These are phyloP conservation scores for Paraphaeosphaeria minitans DNA, from an alignment of 2,329 filamentous ascomycete genomes.

Conservation along the genomic window DNA sequence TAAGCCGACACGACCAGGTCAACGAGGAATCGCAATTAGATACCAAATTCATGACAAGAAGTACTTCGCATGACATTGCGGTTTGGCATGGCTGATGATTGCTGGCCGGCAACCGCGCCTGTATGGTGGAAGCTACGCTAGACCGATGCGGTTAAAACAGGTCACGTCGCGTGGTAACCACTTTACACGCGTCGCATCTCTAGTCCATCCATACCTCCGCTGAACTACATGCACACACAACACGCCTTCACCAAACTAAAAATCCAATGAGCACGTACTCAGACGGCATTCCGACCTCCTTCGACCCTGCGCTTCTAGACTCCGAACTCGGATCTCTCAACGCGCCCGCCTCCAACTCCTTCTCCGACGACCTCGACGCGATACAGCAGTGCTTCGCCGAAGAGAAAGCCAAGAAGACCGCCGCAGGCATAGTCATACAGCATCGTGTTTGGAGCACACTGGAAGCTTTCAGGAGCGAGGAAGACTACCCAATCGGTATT, in stretches of 20 bases:
- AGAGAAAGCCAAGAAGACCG: conserved; percentile 49
- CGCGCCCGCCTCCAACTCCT: conserved; percentile 29
- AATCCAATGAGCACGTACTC: conserved; percentile 36
- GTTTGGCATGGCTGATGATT: neutral
- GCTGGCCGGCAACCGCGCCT: neutral
- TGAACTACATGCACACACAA: neutral
- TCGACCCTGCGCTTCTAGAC: conserved; percentile 57
- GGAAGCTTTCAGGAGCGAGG: conserved; percentile 58
- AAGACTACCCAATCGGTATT: conserved; percentile 46
- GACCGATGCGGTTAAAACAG: conserved; percentile 20
- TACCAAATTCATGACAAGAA: neutral
- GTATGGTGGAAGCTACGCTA: neutral
- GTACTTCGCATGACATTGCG: neutral
- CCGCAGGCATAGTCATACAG: conserved; percentile 56
- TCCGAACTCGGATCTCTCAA: conserved; percentile 47
- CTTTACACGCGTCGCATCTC: conserved; percentile 5
- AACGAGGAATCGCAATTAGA: no score
- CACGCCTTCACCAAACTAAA: neutral
- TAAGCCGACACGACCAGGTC: neutral
- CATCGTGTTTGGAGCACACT: conserved; percentile 55
- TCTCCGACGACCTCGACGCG: conserved; percentile 57
- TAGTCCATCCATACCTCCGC: neutral
- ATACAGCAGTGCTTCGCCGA: conserved; percentile 51
- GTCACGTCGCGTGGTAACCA: conserved; percentile 18
- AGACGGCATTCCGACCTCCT: conserved; percentile 52